These are phyloP conservation scores for Trichoderma cornu-damae DNA, from an alignment of 2,329 filamentous ascomycete species.

Conservation along the genomic window DNA sequence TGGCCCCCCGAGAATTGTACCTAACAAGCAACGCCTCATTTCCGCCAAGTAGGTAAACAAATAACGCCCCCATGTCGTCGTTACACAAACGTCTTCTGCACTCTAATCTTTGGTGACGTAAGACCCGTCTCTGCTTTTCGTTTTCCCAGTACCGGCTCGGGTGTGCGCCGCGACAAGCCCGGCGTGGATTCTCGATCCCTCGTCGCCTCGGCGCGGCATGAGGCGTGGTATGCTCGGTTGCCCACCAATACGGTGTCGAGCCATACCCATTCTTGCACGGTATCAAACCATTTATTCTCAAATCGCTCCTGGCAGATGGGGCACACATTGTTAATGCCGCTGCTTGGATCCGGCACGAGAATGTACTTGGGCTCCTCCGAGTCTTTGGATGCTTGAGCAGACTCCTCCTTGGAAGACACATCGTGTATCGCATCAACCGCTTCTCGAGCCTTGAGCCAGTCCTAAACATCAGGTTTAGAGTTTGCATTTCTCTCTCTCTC, in stretches of 20 bases:
- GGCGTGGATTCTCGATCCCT: slow-evolving; percentile 53
- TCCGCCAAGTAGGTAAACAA: background rate
- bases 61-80: background rate
- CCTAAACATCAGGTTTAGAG: slow-evolving; percentile 42
- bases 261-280: slow-evolving; percentile 96
- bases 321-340: slow-evolving; percentile 70
- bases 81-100: slow-evolving; percentile 34
- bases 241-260: slow-evolving; percentile 78
- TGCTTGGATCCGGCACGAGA: slow-evolving; percentile 72
- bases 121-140: slow-evolving; percentile 64
- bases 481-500: background rate
- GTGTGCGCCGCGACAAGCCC: slow-evolving; percentile 45
- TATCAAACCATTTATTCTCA: slow-evolving; percentile 84
- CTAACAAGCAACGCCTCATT: background rate
- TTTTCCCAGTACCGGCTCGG: slow-evolving; percentile 65
- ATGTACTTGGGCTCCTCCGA: slow-evolving; percentile 61
- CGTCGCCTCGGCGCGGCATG: slow-evolving; percentile 78
- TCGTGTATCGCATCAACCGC: slow-evolving; percentile 61
- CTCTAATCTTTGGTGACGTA: slow-evolving; percentile 35
- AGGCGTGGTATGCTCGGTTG: slow-evolving; percentile 79
- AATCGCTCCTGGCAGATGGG: slow-evolving; percentile 96
- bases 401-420: slow-evolving; percentile 30
- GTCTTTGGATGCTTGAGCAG: slow-evolving; percentile 34
- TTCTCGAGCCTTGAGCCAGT: slow-evolving; percentile 86
- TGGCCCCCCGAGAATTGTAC: background rate